Percentiles rank a stretch among this genome's conserved stretches.
phyloP scores from a whole-genome alignment of 2,329 filamentous ascomycete species.

The Pseudonectria buxi region DNA sequence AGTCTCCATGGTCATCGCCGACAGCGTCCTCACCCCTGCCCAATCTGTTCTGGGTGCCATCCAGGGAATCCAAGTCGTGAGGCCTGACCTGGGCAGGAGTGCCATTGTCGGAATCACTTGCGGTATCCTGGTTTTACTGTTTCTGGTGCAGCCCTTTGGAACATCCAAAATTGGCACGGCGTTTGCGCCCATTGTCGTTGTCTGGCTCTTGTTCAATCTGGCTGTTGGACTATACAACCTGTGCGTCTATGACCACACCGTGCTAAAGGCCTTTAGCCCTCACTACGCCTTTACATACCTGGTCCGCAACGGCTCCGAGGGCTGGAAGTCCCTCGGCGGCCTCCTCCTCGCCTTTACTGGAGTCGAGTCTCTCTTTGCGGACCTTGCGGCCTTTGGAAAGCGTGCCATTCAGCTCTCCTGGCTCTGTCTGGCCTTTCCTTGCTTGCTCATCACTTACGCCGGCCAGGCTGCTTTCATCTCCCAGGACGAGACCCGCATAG shows the following conservation, averaged over 20 bases:
- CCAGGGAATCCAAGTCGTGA: constrained; percentile 55
- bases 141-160: constrained; percentile 58
- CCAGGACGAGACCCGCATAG: constrained; percentile 40
- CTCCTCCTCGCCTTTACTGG: constrained; percentile 69
- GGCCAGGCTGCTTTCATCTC: constrained; percentile 70
- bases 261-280: constrained; percentile 51
- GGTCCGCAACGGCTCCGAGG: constrained; percentile 49
- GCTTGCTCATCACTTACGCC: constrained; percentile 57
- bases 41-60: constrained; percentile 65
- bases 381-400: constrained; percentile 67
- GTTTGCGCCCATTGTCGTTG: constrained; percentile 60
- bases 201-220: constrained; percentile 61
- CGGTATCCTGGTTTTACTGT: constrained; percentile 57
- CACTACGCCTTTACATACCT: constrained; percentile 57
- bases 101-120: constrained; percentile 59
- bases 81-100: constrained; percentile 45
- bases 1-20: constrained; percentile 60
- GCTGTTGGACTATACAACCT: constrained; percentile 59
- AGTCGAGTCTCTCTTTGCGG: constrained; percentile 73
- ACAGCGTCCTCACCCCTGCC: constrained; percentile 62
- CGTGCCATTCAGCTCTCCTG: constrained; percentile 67
- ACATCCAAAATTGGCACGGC: constrained; percentile 51
- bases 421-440: constrained; percentile 63
- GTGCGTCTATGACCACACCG: constrained; percentile 42
- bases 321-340: constrained; percentile 62